Conservation (phyloP, 371 early-diverging fungal genomes). For the Globomyces sp. region DNA sequence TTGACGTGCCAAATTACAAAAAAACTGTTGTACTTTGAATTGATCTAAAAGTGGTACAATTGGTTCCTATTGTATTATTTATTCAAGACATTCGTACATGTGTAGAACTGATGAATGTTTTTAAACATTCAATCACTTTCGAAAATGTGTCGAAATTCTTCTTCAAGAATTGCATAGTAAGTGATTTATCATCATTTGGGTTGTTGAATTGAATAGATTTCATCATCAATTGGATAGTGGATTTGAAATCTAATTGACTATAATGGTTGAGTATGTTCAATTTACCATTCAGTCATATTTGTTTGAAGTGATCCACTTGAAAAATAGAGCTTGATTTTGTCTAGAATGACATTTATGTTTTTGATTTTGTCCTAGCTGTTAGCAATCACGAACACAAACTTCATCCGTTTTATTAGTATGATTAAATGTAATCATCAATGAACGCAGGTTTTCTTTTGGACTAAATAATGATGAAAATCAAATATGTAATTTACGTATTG, state of each 20-base stretch:
- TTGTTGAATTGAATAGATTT: not conserved
- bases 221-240: not conserved
- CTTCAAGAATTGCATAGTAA: no score
- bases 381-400: not conserved
- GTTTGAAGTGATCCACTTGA: not conserved
- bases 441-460: constrained; percentile 10
- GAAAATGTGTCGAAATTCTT: no score
- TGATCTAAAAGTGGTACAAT: no score
- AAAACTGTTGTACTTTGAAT: no score
- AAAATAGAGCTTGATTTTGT: constrained; percentile 2
- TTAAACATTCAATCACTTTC: no score
- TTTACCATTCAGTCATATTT: constrained; percentile 7
- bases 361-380: constrained; percentile 3
- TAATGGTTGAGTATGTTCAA: not conserved
- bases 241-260: constrained; percentile 13
- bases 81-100: no score
- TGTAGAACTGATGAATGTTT: no score
- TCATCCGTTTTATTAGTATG: constrained; percentile 15
- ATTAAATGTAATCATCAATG: constrained; percentile 18
- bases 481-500: no score
- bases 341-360: not conserved
- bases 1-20: no score
- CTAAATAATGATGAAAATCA: not conserved
- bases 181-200: no score
- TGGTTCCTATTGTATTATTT: no score